These are phyloP conservation scores for Ballota nigra DNA, from an alignment of 257 asterid species.

Conservation along the genomic window DNA sequence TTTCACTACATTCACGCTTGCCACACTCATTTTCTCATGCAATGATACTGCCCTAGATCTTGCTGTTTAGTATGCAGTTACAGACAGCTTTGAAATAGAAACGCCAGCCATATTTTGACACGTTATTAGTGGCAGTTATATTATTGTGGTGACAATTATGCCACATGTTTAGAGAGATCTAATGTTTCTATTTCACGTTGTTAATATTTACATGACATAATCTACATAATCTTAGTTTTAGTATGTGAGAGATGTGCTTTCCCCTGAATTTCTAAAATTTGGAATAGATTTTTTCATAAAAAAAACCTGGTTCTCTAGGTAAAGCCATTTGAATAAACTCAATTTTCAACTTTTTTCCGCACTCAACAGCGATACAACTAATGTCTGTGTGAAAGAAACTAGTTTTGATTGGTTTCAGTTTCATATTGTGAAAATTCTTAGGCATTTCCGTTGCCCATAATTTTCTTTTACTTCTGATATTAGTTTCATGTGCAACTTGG, in stretches of 20 bases:
- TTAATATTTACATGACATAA: background rate
- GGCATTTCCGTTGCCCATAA: conserved; percentile 10
- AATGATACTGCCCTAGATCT: background rate
- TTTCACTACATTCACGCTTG: background rate
- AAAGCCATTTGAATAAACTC: conserved; percentile 12
- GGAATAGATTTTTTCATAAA: conserved; percentile 4
- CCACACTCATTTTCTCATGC: background rate
- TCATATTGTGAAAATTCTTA: background rate
- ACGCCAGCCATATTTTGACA: background rate
- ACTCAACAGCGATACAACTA: conserved; percentile 8
- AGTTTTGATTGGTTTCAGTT: conserved; percentile 5
- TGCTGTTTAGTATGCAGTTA: background rate
- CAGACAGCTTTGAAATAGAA: background rate
- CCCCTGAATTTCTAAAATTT: conserved; percentile 5
- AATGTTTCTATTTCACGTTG: no score
- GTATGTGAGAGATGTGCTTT: background rate
- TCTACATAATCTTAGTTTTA: background rate
- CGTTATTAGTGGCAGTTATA: no score
- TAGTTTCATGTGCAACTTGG: conserved; percentile 24
- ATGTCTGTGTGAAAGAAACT: background rate
- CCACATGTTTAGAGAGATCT: no score
- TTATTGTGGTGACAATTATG: no score
- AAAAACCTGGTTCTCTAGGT: conserved; percentile 10
- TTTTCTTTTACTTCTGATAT: conserved; percentile 13
- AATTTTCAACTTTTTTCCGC: background rate